phyloP scores from a whole-genome alignment of 148 eudicot species.

The Pouteria glomerata region DNA sequence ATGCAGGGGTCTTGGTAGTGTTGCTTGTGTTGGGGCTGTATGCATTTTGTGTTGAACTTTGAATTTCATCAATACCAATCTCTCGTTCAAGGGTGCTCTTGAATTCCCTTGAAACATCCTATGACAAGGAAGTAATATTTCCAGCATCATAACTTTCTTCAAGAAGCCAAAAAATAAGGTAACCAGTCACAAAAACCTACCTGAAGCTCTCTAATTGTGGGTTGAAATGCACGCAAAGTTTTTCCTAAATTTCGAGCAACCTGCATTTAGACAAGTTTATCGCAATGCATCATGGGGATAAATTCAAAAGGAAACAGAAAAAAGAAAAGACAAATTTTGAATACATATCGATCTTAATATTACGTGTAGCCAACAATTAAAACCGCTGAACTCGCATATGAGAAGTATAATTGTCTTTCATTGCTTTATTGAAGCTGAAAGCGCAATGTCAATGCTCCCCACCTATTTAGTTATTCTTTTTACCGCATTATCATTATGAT shows the following conservation, averaged over 20 bases:
- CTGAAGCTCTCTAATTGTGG: constrained; percentile 95
- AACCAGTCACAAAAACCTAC: constrained; percentile 21
- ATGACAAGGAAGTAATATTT: neutral
- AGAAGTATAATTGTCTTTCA: constrained; percentile 4
- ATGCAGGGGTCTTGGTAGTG: constrained; percentile 23
- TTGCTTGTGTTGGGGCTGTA: constrained; percentile 35
- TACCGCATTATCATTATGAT: neutral
- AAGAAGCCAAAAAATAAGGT: neutral
- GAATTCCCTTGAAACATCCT: constrained; percentile 97
- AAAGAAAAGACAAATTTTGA: neutral
- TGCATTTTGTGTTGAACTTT: constrained; percentile 28
- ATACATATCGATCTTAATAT: neutral
- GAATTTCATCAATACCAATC: constrained; percentile 85
- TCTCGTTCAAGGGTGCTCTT: constrained; percentile 89
- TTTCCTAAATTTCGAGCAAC: constrained; percentile 86
- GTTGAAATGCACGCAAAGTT: constrained; percentile 88
- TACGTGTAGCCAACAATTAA: neutral
- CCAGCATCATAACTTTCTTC: neutral
- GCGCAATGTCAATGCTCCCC: neutral
- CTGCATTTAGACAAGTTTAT: constrained; percentile 35
- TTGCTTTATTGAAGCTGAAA: neutral
- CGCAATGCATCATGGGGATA: neutral
- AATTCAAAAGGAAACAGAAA: neutral
- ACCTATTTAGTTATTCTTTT: neutral
- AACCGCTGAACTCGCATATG: neutral